Base-by-base conservation (phyloP, 2,329 filamentous ascomycete species). In the Emmonsiellopsis sp. region DNA sequence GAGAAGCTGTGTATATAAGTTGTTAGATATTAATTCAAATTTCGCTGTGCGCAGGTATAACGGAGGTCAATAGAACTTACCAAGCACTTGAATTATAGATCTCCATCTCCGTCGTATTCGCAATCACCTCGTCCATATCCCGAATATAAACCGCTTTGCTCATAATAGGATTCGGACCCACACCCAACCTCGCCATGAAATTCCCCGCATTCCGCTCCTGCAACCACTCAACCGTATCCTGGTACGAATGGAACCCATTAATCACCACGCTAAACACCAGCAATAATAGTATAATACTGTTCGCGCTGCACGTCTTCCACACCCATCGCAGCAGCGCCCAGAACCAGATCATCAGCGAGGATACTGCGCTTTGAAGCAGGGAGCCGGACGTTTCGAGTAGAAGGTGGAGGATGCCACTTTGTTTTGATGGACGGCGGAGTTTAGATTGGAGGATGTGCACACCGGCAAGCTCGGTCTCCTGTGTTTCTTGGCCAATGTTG, bases 131-230 rank as follows among this genome's bases (percentile, higher is more conserved):
- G 55, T 90, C 84, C 49, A 97, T 75, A 67, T 97, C 92, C 50
- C 77, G 78, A 53, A 96, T 71, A 65, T 93, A 95, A 31, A 98
- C 82, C 7, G 88, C 83, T 68, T 86, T 89, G 70, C 86, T 87
- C 87, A 96, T 92, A 57, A 86, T 80, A 17, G 78, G 70, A 60
- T 94, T 86, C 6, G 91, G 88, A 2, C 81, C 79, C 6, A 97
- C 83, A 8, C 92, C 92, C 11, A 97, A 73, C 10, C 84, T 78
- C 36, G 76, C 75, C 89, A 98, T 93, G 68, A 92, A 95, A 42
- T 78, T 84, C 13, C 79, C 80, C 1, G 91, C 89, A 55, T 82
- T 85, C 54, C 89, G 82, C 71, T 97, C 92, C 45, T 81, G 78
- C 86, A 88, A 95, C 90, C 90, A 97, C 2, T 80, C 76, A 61